Percentiles rank a stretch among this genome's conserved stretches.
phyloP scores from a whole-genome alignment of 805 yeast genomes.

The Jamesozyma rosinii region DNA sequence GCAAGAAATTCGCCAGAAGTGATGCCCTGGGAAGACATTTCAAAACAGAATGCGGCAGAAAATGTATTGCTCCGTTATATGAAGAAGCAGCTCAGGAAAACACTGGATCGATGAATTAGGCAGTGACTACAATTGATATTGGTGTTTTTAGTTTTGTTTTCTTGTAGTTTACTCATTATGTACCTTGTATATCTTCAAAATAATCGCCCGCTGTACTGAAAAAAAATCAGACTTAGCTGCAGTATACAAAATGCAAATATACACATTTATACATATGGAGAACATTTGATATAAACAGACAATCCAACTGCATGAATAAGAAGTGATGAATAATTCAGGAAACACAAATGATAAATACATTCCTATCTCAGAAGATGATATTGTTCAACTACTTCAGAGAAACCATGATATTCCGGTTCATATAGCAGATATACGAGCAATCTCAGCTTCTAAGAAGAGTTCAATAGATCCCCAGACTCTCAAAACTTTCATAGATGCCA shows the following conservation, averaged over 20 bases:
- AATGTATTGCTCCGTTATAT: slow-evolving; percentile 58
- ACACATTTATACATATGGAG: too few relatives aligned
- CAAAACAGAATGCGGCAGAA: slow-evolving; percentile 68
- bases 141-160: too few relatives aligned
- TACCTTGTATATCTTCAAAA: background rate
- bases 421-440: slow-evolving; percentile 16
- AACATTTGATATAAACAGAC: too few relatives aligned
- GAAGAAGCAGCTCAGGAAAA: slow-evolving; percentile 42
- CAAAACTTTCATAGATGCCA: slow-evolving; percentile 21
- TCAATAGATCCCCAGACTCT: slow-evolving; percentile 17
- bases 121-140: too few relatives aligned
- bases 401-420: slow-evolving; percentile 20
- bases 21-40: slow-evolving; percentile 76
- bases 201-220: background rate
- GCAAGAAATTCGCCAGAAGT: slow-evolving; percentile 66
- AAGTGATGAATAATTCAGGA: background rate
- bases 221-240: too few relatives aligned
- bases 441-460: slow-evolving; percentile 9
- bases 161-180: too few relatives aligned
- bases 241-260: too few relatives aligned
- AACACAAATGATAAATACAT: background rate
- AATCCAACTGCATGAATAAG: too few relatives aligned
- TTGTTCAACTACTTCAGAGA: slow-evolving; percentile 6
- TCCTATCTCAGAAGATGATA: slow-evolving; percentile 7
- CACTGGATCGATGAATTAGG: background rate